Conservation (phyloP, 2,329 filamentous ascomycete genomes). For the Magnaporthales sp. region DNA sequence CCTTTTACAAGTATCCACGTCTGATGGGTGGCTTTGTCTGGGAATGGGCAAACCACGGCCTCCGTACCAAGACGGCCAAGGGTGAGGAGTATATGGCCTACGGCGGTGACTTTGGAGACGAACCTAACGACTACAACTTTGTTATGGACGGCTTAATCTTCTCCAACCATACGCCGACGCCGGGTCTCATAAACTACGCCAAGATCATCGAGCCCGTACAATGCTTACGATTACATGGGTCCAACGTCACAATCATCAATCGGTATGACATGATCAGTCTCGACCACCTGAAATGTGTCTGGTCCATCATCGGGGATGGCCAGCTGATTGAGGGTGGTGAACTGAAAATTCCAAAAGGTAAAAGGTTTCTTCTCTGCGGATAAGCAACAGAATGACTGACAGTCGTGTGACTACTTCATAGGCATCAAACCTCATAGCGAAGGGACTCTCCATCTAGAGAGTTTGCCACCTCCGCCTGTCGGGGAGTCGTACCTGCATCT, state of each 20-base stretch:
- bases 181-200: constrained; percentile 44
- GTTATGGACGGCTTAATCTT: constrained; percentile 41
- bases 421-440: constrained; percentile 34
- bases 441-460: constrained; percentile 23
- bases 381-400: not conserved
- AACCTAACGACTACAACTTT: constrained; percentile 47
- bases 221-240: constrained; percentile 32
- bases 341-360: constrained; percentile 32
- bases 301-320: constrained; percentile 31
- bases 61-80: constrained; percentile 31
- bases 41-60: constrained; percentile 48
- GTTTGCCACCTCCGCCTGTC: constrained; percentile 17
- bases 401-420: constrained; percentile 8
- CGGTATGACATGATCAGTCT: constrained; percentile 45
- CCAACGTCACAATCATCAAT: constrained; percentile 38
- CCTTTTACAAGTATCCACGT: constrained; percentile 46
- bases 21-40: constrained; percentile 56
- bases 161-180: constrained; percentile 38
- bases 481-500: constrained; percentile 39
- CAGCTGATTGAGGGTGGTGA: constrained; percentile 23
- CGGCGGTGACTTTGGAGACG: constrained; percentile 47
- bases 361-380: constrained; percentile 8
- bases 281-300: constrained; percentile 38
- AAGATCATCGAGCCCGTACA: constrained; percentile 53
- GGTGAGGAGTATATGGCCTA: constrained; percentile 41